Evolutionary conservation across 1,139 yeast genomes (phyloP).

Genomic region (Blastobotrys persicus): DNA sequence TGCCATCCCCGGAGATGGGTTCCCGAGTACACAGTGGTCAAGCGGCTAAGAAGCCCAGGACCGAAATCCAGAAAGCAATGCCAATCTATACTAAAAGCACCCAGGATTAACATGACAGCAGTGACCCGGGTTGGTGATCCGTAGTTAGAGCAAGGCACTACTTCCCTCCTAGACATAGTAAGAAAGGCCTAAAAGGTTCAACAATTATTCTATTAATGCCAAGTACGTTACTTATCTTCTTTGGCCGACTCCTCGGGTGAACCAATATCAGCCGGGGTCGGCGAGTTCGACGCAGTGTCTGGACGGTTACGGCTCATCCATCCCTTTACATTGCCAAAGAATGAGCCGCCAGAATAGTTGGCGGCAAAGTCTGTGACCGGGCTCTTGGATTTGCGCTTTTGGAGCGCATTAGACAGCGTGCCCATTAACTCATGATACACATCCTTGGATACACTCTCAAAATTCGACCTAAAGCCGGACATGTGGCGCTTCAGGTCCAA

Average conservation of each 20-base stretch:
- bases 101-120: no score
- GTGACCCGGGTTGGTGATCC: no score
- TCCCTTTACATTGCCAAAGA: slow-evolving; percentile 61
- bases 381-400: slow-evolving; percentile 35
- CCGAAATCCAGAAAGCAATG: no score
- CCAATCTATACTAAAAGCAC: no score
- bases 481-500: slow-evolving; percentile 89
- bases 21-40: no score
- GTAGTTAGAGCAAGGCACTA: neutral
- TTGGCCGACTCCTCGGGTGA: neutral
- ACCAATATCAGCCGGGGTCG: slow-evolving; percentile 7
- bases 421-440: slow-evolving; percentile 73
- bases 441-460: slow-evolving; percentile 68
- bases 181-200: no score
- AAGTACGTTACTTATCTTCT: neutral
- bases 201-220: no score
- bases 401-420: slow-evolving; percentile 11
- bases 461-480: slow-evolving; percentile 81
- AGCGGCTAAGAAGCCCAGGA: no score
- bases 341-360: slow-evolving; percentile 51
- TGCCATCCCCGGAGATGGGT: no score
- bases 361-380: slow-evolving; percentile 67
- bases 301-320: slow-evolving; percentile 54
- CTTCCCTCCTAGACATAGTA: no score
- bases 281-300: neutral